Percentiles rank a stretch among this genome's conserved stretches.
Conservation (phyloP, 148 eudicot species). For the Agrostemma githago region DNA sequence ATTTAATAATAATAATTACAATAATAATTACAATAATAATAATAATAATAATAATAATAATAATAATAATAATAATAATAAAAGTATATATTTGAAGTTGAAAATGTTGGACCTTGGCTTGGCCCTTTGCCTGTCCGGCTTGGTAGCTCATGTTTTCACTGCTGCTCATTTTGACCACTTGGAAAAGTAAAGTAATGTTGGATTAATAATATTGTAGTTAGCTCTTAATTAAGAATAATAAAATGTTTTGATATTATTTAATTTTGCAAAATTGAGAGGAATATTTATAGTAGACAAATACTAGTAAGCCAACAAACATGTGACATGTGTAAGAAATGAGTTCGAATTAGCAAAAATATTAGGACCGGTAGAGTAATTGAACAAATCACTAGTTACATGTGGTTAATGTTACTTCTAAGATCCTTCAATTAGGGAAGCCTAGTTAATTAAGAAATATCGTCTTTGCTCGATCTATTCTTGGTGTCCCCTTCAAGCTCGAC, state of each 20-base stretch:
- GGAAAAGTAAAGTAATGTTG: not conserved
- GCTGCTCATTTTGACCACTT: conserved; percentile 20
- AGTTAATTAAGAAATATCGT: not conserved
- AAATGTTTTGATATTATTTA: not conserved
- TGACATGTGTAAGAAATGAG: not conserved
- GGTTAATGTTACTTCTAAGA: conserved; percentile 6
- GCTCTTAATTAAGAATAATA: not conserved
- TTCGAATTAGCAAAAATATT: not conserved
- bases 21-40: not conserved
- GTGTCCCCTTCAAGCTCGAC: not conserved
- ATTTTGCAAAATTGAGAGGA: not conserved
- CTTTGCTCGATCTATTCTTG: not conserved
- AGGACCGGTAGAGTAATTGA: not conserved
- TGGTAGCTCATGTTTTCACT: conserved; percentile 17
- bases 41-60: not conserved
- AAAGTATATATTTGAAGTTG: no score
- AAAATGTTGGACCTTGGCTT: conserved; percentile 15
- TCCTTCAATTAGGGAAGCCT: conserved; percentile 4
- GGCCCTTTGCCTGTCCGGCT: conserved; percentile 28
- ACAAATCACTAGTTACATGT: not conserved
- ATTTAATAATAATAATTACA: not conserved
- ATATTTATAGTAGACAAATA: not conserved
- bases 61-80: not conserved
- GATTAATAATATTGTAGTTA: no score
- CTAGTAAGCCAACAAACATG: not conserved